Percentiles rank a stretch among this genome's conserved stretches.
Conservation (phyloP, 768 basidiomycete species). For the Rickenella mellea region DNA sequence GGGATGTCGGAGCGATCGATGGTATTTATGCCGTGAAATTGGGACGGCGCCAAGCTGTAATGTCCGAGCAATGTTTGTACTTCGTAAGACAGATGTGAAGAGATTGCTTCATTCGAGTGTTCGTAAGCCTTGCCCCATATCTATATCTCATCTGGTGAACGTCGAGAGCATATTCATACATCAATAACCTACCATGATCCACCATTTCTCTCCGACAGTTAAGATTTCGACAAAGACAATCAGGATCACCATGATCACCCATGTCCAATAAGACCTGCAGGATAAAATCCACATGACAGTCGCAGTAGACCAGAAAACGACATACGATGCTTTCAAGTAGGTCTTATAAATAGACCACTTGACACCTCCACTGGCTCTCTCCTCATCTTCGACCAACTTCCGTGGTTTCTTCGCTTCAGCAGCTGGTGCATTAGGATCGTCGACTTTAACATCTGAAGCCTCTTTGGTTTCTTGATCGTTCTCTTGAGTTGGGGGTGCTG, state of each 20-base stretch:
- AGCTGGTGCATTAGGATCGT: not conserved
- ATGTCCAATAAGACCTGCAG: conserved; percentile 8
- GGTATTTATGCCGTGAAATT: not conserved
- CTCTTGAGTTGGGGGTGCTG: not conserved
- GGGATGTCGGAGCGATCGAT: not conserved
- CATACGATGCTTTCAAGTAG: conserved; percentile 12
- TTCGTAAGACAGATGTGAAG: not conserved
- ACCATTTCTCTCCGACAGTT: conserved; percentile 13
- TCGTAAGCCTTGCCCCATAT: not conserved
- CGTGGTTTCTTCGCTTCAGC: conserved; percentile 7
- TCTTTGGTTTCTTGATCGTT: not conserved
- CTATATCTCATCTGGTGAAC: too few species aligned
- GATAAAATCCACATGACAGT: not conserved
- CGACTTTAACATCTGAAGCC: not conserved
- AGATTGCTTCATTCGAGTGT: not conserved
- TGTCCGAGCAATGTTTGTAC: conserved; percentile 3
- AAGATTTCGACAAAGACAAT: conserved; percentile 7
- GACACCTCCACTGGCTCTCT: conserved; percentile 24
- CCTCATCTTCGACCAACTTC: conserved; percentile 21
- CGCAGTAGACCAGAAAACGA: not conserved
- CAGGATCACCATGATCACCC: conserved; percentile 6
- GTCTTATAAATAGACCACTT: conserved; percentile 26
- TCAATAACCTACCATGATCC: conserved; percentile 20
- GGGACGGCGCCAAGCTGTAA: not conserved
- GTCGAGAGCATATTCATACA: too few species aligned